Conservation (phyloP, 805 yeast genomes). For the Myxozyma geophila region DNA sequence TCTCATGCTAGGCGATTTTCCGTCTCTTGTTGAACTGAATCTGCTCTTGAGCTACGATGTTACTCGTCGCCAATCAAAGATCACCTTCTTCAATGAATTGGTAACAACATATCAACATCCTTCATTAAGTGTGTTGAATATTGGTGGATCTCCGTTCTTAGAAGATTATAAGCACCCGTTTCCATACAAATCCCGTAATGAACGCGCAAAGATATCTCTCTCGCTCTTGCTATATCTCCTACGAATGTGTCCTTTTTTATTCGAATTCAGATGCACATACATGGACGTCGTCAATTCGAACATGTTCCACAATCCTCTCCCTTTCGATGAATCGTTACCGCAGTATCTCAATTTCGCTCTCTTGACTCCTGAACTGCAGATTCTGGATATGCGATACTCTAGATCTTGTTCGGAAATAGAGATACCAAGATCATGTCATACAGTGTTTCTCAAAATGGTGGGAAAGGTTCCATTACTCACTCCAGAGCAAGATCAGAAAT, state of each 20-base stretch:
- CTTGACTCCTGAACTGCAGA: background rate
- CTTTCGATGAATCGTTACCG: background rate
- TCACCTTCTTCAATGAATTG: conserved; percentile 9
- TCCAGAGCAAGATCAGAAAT: too few relatives aligned
- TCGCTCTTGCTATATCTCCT: conserved; percentile 1
- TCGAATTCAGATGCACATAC: conserved; percentile 13
- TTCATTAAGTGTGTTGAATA: background rate
- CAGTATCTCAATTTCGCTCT: conserved; percentile 1
- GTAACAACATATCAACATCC: conserved; percentile 12
- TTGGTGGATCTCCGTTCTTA: conserved; percentile 11
- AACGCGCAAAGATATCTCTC: background rate
- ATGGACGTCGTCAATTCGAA: conserved; percentile 7
- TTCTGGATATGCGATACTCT: conserved; percentile 1
- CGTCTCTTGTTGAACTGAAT: conserved; percentile 5
- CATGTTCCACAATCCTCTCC: conserved; percentile 2
- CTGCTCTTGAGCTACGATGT: conserved; percentile 4
- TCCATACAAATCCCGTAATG: conserved; percentile 1
- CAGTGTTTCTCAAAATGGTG: background rate
- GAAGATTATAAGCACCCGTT: background rate
- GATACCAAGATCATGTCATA: background rate
- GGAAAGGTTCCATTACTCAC: background rate
- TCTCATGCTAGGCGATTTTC: conserved; percentile 13
- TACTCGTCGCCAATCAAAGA: conserved; percentile 5
- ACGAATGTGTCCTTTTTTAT: background rate
- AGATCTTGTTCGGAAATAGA: background rate